Evolutionary conservation across 1,284 basidiomycete species (phyloP).

Genomic region (Fistulinella cinereoalba): DNA sequence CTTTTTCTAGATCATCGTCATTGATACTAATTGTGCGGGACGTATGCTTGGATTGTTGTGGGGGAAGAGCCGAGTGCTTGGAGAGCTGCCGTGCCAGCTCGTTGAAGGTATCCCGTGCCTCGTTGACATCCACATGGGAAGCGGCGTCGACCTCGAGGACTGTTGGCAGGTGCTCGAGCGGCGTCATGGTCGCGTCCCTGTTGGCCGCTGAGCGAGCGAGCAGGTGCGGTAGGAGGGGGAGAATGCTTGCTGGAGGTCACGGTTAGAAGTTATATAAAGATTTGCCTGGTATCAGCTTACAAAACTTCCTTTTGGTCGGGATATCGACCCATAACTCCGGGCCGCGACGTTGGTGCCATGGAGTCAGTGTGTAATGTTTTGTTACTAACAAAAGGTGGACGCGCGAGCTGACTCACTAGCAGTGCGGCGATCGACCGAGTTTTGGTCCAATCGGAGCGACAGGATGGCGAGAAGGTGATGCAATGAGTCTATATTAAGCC

Average conservation of each 20-base stretch:
- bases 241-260: neutral
- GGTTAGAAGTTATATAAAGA: constrained; percentile 19
- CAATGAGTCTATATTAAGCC: neutral
- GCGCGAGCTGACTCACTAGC: neutral
- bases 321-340: neutral
- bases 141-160: constrained; percentile 20
- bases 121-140: constrained; percentile 40
- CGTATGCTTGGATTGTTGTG: constrained; percentile 21
- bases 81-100: constrained; percentile 44
- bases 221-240: neutral
- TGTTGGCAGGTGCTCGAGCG: constrained; percentile 19
- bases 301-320: constrained; percentile 1
- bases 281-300: constrained; percentile 14
- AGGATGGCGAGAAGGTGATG: neutral
- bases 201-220: neutral
- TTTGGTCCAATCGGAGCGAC: neutral
- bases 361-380: neutral
- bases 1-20: constrained; percentile 49
- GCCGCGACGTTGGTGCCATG: neutral
- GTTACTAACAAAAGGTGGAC: neutral
- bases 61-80: constrained; percentile 15
- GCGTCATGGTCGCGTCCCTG: constrained; percentile 11
- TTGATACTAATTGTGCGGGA: constrained; percentile 24
- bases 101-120: constrained; percentile 55
- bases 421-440: neutral